Percentiles rank a stretch among this genome's conserved stretches.
Evolutionary conservation across 768 basidiomycete genomes (phyloP).

Genomic region (Candolleomyces eurysporus): DNA sequence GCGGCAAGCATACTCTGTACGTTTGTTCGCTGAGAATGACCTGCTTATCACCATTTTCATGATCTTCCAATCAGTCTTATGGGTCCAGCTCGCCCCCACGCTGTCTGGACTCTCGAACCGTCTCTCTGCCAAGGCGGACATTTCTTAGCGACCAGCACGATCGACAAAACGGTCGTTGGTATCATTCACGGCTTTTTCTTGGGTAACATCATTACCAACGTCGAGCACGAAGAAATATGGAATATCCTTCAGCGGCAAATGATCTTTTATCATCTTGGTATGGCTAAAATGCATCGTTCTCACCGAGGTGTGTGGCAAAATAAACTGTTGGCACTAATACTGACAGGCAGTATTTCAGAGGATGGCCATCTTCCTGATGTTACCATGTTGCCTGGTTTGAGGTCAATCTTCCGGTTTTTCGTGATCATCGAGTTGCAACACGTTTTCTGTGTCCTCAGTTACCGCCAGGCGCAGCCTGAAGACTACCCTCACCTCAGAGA

Average conservation of each 20-base stretch:
- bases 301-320: background rate
- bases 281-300: background rate
- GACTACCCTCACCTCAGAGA: background rate
- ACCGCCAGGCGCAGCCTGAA: background rate
- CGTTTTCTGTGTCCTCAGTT: background rate
- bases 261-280: constrained; percentile 7
- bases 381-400: background rate
- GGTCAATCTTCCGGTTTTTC: background rate
- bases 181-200: constrained; percentile 16
- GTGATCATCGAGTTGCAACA: background rate
- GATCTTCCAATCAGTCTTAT: constrained; percentile 12
- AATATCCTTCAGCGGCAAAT: constrained; percentile 13
- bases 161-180: constrained; percentile 13
- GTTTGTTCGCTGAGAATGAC: too few relatives aligned
- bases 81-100: constrained; percentile 16
- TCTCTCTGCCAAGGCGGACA: constrained; percentile 21
- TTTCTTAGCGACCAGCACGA: constrained; percentile 14
- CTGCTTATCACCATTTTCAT: too few relatives aligned
- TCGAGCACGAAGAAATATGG: constrained; percentile 7
- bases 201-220: constrained; percentile 13
- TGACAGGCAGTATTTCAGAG: background rate
- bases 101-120: constrained; percentile 10
- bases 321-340: background rate
- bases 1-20: constrained; percentile 5
- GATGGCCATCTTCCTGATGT: background rate